Evolutionary conservation across 1,139 yeast genomes (phyloP).

Genomic region (Suhomyces wounanorum): DNA sequence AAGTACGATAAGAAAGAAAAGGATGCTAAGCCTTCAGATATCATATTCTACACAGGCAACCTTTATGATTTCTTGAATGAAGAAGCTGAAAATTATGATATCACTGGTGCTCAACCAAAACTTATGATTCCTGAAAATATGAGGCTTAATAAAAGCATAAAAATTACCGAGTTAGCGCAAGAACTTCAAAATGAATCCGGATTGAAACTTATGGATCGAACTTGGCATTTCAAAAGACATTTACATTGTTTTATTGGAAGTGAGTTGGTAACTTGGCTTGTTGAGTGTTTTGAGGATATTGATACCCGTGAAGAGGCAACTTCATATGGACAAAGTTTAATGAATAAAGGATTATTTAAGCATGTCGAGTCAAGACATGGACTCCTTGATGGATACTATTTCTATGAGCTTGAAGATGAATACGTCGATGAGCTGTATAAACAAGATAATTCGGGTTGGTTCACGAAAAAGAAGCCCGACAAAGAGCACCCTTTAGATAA

Average conservation of each 20-base stretch:
- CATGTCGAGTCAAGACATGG: constrained; percentile 86
- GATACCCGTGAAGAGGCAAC: constrained; percentile 82
- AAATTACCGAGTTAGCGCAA: constrained; percentile 51
- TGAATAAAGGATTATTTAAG: constrained; percentile 68
- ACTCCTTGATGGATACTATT: constrained; percentile 89
- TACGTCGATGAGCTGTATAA: constrained; percentile 43
- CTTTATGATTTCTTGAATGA: constrained; percentile 67
- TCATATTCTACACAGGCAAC: constrained; percentile 85
- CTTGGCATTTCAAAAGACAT: constrained; percentile 89
- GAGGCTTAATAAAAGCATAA: constrained; percentile 40
- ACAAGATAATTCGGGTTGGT: constrained; percentile 33
- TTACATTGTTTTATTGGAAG: constrained; percentile 80
- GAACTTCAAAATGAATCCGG: constrained; percentile 72
- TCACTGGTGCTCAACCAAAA: constrained; percentile 38
- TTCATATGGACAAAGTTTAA: constrained; percentile 71
- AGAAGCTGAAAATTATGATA: constrained; percentile 36
- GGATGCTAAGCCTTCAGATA: constrained; percentile 61
- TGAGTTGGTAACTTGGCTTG: constrained; percentile 83
- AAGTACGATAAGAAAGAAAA: constrained; percentile 45
- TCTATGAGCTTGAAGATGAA: constrained; percentile 70
- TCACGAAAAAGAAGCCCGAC: constrained; percentile 29
- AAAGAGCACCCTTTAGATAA: neutral
- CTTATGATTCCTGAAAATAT: constrained; percentile 37
- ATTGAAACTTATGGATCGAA: constrained; percentile 67
- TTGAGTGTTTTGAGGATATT: constrained; percentile 76